These are phyloP conservation scores for Penicillium sp. DNA, from an alignment of 2,329 filamentous ascomycete species.

Conservation along the genomic window DNA sequence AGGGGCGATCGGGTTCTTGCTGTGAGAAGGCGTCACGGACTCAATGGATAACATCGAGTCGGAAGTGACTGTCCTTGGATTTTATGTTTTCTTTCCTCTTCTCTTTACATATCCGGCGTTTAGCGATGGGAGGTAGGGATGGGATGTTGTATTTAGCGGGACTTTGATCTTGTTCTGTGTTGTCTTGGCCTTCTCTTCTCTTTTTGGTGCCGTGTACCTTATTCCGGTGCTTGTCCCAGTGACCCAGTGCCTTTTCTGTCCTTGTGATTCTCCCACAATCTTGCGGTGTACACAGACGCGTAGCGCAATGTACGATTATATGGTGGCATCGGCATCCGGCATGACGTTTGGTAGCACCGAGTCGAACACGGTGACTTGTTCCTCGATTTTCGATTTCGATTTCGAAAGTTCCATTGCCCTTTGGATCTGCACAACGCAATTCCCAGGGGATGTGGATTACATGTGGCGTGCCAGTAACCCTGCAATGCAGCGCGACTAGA, in stretches of 20 bases:
- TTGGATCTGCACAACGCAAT: background rate
- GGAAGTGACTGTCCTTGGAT: background rate
- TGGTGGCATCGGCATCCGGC: background rate
- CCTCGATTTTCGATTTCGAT: background rate
- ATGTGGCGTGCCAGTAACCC: background rate
- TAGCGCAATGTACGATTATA: constrained; percentile 20
- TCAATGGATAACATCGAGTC: background rate
- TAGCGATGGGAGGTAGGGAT: constrained; percentile 6
- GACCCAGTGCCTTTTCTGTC: background rate
- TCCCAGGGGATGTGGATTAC: background rate
- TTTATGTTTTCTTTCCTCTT: background rate
- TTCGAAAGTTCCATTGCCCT: background rate
- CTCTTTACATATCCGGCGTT: constrained; percentile 14
- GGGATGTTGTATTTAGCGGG: constrained; percentile 25
- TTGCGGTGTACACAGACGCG: constrained; percentile 4
- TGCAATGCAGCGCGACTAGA: background rate
- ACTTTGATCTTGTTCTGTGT: constrained; percentile 1
- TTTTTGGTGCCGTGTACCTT: background rate
- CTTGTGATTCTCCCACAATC: background rate
- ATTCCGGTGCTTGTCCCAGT: background rate
- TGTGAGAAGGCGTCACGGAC: constrained; percentile 32
- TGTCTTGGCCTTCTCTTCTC: background rate
- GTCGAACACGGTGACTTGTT: background rate
- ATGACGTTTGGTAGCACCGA: background rate
- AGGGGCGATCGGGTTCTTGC: constrained; percentile 80